Evolutionary conservation across 1,284 basidiomycete species (phyloP).

Genomic region (Ganoderma multipileum): DNA sequence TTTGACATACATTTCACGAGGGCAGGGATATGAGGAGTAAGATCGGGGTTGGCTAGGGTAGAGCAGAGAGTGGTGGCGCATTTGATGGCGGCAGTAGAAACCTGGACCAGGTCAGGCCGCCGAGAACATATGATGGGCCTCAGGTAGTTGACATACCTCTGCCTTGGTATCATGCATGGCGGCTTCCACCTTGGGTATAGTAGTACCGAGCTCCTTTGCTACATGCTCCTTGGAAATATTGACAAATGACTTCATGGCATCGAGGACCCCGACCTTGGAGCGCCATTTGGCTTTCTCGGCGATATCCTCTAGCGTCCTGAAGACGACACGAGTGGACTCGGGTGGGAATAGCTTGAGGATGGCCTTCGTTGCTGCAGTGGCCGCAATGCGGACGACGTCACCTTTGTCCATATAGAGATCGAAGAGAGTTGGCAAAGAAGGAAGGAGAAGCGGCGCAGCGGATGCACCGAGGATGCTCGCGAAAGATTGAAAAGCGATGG

Average conservation of each 20-base stretch:
- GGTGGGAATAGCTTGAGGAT: slow-evolving; percentile 88
- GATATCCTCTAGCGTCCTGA: slow-evolving; percentile 75
- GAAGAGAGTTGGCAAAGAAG: slow-evolving; percentile 81
- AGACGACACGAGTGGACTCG: slow-evolving; percentile 81
- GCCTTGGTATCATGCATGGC: slow-evolving; percentile 98
- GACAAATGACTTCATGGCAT: slow-evolving; percentile 82
- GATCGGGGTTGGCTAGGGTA: slow-evolving; percentile 94
- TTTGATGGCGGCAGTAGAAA: slow-evolving; percentile 89
- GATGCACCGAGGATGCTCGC: slow-evolving; percentile 78
- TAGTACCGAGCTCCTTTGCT: slow-evolving; percentile 82
- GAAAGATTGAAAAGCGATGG: slow-evolving; percentile 85
- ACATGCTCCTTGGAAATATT: slow-evolving; percentile 80
- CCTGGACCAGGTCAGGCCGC: slow-evolving; percentile 52
- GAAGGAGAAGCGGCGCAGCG: slow-evolving; percentile 82
- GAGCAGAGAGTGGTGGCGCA: slow-evolving; percentile 93
- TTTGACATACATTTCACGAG: slow-evolving; percentile 97
- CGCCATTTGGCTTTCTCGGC: slow-evolving; percentile 93
- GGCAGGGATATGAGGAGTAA: slow-evolving; percentile 88
- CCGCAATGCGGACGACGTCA: slow-evolving; percentile 88
- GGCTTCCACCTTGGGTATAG: slow-evolving; percentile 88
- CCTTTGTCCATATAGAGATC: slow-evolving; percentile 96
- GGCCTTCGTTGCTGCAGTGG: slow-evolving; percentile 83
- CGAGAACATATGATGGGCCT: slow-evolving; percentile 2
- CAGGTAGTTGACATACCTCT: slow-evolving; percentile 64
- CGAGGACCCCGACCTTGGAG: slow-evolving; percentile 93